phyloP scores from a whole-genome alignment of 768 basidiomycete species.

The Chlorophyllum brunneum region DNA sequence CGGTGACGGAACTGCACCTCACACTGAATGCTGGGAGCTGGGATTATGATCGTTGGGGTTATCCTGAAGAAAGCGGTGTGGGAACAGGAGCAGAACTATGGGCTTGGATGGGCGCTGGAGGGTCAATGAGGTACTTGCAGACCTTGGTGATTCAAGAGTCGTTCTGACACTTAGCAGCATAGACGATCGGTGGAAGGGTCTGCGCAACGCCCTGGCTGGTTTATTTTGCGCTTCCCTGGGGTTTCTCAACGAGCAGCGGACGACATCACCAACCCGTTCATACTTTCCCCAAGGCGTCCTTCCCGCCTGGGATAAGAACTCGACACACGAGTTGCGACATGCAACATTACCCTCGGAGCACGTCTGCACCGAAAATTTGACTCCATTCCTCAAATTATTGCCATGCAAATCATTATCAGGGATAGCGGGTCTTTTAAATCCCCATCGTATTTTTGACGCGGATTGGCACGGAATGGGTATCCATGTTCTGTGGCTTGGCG shows the following conservation, averaged over 20 bases:
- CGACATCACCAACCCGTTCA: conserved; percentile 58
- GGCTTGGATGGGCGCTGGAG: conserved; percentile 85
- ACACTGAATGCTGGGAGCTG: conserved; percentile 90
- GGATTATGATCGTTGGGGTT: conserved; percentile 83
- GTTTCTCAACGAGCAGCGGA: conserved; percentile 69
- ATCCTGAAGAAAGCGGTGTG: conserved; percentile 71
- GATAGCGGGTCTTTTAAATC: conserved; percentile 77
- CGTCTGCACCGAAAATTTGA: conserved; percentile 97
- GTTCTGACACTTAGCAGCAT: conserved; percentile 38
- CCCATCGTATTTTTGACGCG: conserved; percentile 82
- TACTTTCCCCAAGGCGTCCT: conserved; percentile 62
- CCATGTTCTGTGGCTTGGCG: conserved; percentile 62
- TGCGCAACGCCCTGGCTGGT: conserved; percentile 88
- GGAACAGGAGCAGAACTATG: conserved; percentile 87
- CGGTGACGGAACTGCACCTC: conserved; percentile 84
- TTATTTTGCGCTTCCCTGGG: conserved; percentile 93
- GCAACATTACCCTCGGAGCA: conserved; percentile 77
- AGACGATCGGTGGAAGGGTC: conserved; percentile 76
- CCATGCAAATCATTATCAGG: conserved; percentile 92
- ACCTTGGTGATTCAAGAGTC: background rate
- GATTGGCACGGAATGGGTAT: conserved; percentile 90
- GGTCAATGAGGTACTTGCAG: conserved; percentile 40
- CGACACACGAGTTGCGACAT: conserved; percentile 60
- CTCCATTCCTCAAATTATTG: conserved; percentile 90
- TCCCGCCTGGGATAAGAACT: conserved; percentile 35